phyloP scores from a whole-genome alignment of 176 grass and related monocot species.

The Phragmites australis region DNA sequence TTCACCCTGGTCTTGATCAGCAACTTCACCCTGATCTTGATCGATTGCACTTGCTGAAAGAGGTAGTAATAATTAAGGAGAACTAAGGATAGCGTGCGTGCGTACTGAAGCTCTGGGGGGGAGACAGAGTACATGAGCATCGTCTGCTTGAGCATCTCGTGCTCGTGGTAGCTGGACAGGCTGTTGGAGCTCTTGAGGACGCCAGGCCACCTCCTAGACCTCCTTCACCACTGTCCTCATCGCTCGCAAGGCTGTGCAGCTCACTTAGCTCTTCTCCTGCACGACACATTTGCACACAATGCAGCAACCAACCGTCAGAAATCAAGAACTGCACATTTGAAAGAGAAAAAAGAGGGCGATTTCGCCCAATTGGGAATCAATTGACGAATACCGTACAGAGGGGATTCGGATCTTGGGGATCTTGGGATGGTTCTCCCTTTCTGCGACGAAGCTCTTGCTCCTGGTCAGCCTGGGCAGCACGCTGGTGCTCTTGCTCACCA shows the following conservation, averaged over 20 bases:
- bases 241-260: constrained; percentile 13
- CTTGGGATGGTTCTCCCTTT: constrained; percentile 47
- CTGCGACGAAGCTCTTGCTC: constrained; percentile 58
- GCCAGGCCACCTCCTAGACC: no score
- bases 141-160: no score
- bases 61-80: no score
- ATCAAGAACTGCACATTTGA: background rate
- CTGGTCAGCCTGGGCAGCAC: constrained; percentile 44
- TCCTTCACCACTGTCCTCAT: constrained; percentile 32
- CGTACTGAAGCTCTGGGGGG: no score
- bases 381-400: constrained; percentile 33
- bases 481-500: constrained; percentile 63
- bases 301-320: background rate
- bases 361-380: background rate
- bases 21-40: no score
- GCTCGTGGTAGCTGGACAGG: no score
- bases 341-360: background rate
- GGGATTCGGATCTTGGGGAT: constrained; percentile 69
- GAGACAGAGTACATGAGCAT: no score
- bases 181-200: no score
- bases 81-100: no score
- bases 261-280: constrained; percentile 66
- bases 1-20: no score
- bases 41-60: no score
- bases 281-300: background rate